phyloP scores from a whole-genome alignment of 2,329 filamentous ascomycete species.

The Fusarium concolor region DNA sequence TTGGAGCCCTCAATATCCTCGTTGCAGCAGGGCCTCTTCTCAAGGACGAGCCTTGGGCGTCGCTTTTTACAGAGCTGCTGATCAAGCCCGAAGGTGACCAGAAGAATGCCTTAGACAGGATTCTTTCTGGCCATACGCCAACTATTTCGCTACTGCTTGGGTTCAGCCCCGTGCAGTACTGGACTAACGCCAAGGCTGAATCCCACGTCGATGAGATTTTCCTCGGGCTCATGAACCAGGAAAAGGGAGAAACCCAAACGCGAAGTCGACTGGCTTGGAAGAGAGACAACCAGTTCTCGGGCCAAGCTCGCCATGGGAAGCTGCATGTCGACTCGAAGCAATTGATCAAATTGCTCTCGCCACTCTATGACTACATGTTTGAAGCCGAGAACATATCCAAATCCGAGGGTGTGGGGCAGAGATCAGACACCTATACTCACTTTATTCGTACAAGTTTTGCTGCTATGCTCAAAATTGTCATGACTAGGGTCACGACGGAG shows the following conservation, averaged over 20 bases:
- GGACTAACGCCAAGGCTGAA: constrained; percentile 59
- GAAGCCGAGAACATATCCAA: constrained; percentile 50
- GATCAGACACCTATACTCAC: constrained; percentile 40
- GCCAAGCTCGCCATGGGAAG: constrained; percentile 31
- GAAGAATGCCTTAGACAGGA: constrained; percentile 50
- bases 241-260: constrained; percentile 38
- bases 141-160: constrained; percentile 64
- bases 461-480: constrained; percentile 54
- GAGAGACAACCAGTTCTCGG: constrained; percentile 49
- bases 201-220: constrained; percentile 57
- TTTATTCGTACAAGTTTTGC: constrained; percentile 56
- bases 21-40: constrained; percentile 62
- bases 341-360: constrained; percentile 55
- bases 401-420: constrained; percentile 15
- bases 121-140: constrained; percentile 60
- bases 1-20: constrained; percentile 53
- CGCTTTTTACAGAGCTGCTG: constrained; percentile 62
- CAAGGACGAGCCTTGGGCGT: constrained; percentile 55
- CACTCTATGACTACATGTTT: constrained; percentile 61
- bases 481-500: constrained; percentile 51
- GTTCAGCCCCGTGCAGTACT: constrained; percentile 61
- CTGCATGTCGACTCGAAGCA: constrained; percentile 52
- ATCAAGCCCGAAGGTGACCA: constrained; percentile 46
- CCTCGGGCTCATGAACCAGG: constrained; percentile 36
- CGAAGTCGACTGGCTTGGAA: constrained; percentile 53